Evolutionary conservation across 176 grass and related monocot species (phyloP), one percentile per base, ranked within the genome.

Genomic region (Lolium multiflorum): DNA sequence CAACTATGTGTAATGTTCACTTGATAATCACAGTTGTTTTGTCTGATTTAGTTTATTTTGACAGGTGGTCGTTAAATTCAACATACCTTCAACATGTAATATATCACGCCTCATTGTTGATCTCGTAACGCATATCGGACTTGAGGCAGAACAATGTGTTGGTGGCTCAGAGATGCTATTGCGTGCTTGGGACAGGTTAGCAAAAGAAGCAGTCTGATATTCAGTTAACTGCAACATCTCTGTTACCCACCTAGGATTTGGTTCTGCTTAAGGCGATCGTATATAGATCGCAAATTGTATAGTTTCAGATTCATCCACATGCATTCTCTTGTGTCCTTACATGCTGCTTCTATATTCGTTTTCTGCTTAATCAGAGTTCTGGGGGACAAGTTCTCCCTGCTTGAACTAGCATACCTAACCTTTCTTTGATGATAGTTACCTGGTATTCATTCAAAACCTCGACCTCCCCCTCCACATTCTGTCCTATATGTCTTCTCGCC

Each of bases 161-260:
- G 85, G 83, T 71, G 91, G 91, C 22, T 89, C 89, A 1, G 91
- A 95, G 89, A 90, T 98, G 81, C 31, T 90, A 79, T 26, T 93
- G 44, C 89, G 89, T 87, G 93, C 91, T 78, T 98, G 93, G 95
- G 89, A 95, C 80, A 95, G 91, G 93, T 98, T 86, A 86, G 89
- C 50, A 81, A 35, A 74, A 28, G 26, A 80, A 76, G 6, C 15
- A n/a, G 71, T 6, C 9, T 52, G 46, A 50, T 88, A 21, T 76
- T 74, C 64, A 61, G 43, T 73, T 78, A 2, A 22, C 26, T 5
- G 9, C 2, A 86, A 81, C 59, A 15, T 70, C 28, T 60, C 18
- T 57, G 18, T 43, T 81, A 22, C 20, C 22, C 77, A 26, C 21
- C 59, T 85, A 28, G 48, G n/a, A 63, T 75, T 57, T 86, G 0